phyloP scores from a whole-genome alignment of 169 alveolate genomes.

The Eimeria falciformis region DNA sequence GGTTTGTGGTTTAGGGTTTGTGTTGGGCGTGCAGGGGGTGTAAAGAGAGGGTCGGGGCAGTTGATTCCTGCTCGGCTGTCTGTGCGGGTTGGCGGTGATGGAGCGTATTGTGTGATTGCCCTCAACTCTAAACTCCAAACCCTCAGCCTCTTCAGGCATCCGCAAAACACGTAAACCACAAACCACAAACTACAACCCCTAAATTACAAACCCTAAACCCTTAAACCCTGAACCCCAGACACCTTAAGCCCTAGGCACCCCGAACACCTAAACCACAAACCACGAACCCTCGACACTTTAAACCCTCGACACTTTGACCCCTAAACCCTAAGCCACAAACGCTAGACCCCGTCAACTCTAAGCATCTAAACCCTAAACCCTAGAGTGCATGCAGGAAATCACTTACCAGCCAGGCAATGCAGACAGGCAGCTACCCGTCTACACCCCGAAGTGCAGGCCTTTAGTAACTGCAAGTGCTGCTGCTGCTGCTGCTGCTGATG shows the following conservation, averaged over 20 bases:
- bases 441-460: background rate
- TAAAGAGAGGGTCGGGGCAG: constrained; percentile 44
- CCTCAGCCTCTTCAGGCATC: background rate
- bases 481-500: constrained; percentile 47
- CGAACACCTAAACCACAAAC: background rate
- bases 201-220: constrained; percentile 31
- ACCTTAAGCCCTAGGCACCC: background rate
- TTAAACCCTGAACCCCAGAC: background rate
- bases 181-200: no score
- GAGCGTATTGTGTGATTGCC: constrained; percentile 70
- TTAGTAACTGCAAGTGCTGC: background rate
- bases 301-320: no score
- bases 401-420: background rate
- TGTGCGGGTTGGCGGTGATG: constrained; percentile 71
- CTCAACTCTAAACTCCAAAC: constrained; percentile 38
- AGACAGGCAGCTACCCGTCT: background rate
- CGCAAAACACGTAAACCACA: constrained; percentile 5
- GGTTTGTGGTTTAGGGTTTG: constrained; percentile 44
- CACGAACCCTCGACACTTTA: no score
- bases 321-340: no score
- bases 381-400: background rate
- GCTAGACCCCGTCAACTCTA: no score
- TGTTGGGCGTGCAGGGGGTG: background rate
- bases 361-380: background rate
- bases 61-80: constrained; percentile 60